These are phyloP conservation scores for Trichosporon sp. DNA, from an alignment of 1,284 basidiomycete genomes.

Conservation along the genomic window DNA sequence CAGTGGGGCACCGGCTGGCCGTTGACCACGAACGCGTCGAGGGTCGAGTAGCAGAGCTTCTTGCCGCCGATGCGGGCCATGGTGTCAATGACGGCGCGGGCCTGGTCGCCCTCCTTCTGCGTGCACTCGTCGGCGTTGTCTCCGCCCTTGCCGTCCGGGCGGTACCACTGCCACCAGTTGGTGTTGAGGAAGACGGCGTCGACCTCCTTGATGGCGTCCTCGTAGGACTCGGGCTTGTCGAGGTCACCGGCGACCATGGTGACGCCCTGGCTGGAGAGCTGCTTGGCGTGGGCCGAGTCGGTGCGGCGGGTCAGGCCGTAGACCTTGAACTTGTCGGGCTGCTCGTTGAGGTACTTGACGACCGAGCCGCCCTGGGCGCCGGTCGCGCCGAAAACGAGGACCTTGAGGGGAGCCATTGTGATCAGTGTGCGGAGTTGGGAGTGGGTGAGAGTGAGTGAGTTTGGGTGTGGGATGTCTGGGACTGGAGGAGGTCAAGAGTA, in stretches of 20 bases:
- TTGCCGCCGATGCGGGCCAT: slow-evolving; percentile 15
- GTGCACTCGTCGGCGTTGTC: slow-evolving; percentile 5
- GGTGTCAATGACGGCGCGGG: not conserved
- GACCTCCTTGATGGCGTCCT: slow-evolving; percentile 19
- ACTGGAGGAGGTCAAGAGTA: no score
- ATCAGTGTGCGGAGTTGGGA: no score
- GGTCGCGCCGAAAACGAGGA: slow-evolving; percentile 17
- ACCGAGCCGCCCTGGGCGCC: slow-evolving; percentile 17
- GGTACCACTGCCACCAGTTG: slow-evolving; percentile 27
- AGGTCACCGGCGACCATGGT: slow-evolving; percentile 22
- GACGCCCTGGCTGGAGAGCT: slow-evolving; percentile 12
- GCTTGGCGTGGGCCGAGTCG: not conserved
- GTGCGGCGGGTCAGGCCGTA: slow-evolving; percentile 16
- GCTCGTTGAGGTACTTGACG: slow-evolving; percentile 9
- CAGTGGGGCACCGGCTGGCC: slow-evolving; percentile 13
- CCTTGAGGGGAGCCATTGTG: slow-evolving; percentile 5
- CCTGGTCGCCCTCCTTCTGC: not conserved
- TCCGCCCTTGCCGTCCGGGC: not conserved
- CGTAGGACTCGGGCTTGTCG: slow-evolving; percentile 18
- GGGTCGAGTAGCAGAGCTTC: slow-evolving; percentile 6
- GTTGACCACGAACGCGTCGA: slow-evolving; percentile 14
- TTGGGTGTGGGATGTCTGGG: no score
- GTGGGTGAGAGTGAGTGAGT: not conserved
- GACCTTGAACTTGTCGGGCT: slow-evolving; percentile 10
- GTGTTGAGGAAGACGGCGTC: slow-evolving; percentile 27